A percentile compares a stretch with the other conserved stretches of the same genome.
Conservation (phyloP, 768 basidiomycete genomes). For the Exsudoporus frostii region DNA sequence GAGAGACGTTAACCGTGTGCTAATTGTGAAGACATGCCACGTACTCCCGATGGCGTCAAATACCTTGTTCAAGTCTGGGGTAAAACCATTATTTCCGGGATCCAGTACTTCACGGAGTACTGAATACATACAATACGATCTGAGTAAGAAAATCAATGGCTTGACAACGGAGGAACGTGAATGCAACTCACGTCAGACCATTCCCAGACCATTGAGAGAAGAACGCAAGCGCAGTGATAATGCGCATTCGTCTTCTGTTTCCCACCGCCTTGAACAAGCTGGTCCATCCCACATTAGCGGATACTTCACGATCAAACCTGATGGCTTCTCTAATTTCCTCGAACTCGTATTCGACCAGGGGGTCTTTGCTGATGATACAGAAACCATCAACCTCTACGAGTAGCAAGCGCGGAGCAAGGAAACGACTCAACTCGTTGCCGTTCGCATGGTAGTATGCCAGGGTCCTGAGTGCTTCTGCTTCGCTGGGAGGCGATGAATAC, state of each 20-base stretch:
- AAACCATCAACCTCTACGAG: neutral
- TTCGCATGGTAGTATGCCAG: constrained; percentile 42
- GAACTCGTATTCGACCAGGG: constrained; percentile 51
- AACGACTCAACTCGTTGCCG: constrained; percentile 31
- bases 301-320: constrained; percentile 39
- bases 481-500: constrained; percentile 13
- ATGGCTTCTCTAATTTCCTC: constrained; percentile 62
- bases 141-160: neutral
- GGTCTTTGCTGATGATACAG: neutral
- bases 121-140: neutral
- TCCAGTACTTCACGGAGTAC: neutral
- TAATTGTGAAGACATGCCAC: neutral
- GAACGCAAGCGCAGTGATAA: constrained; percentile 47
- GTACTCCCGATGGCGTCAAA: neutral
- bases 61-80: neutral
- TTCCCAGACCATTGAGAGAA: constrained; percentile 57
- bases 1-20: neutral
- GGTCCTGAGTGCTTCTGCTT: constrained; percentile 33
- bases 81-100: too few relatives aligned
- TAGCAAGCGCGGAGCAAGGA: neutral
- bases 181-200: constrained; percentile 35
- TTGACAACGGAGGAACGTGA: neutral
- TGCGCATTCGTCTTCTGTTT: constrained; percentile 42
- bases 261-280: constrained; percentile 46
- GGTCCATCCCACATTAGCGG: constrained; percentile 42